A percentile compares a stretch with the other conserved stretches of the same genome.
phyloP scores from a whole-genome alignment of 2,329 filamentous ascomycete species.

The Fusarium ramigenum region DNA sequence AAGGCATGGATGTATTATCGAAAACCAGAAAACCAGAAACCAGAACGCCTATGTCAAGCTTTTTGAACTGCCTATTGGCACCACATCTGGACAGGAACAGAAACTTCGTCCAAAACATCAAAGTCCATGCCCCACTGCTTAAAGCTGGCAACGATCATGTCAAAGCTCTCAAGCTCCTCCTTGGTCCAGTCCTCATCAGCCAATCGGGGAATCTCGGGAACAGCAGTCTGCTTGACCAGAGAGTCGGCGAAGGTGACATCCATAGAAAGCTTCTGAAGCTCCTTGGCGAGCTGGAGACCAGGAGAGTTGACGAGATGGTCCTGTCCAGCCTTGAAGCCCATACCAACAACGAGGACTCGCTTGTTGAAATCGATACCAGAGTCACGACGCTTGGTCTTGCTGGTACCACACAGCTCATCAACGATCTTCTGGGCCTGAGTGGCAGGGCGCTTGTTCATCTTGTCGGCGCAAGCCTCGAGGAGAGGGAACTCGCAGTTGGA shows the following conservation, averaged over 20 bases:
- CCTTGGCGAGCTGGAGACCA: conserved; percentile 19
- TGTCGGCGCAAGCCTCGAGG: conserved; percentile 53
- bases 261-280: conserved; percentile 22
- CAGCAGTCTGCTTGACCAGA: conserved; percentile 24
- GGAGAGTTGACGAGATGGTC: conserved; percentile 37
- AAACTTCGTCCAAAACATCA: conserved; percentile 3
- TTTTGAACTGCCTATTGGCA: not conserved
- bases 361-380: conserved; percentile 18
- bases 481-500: conserved; percentile 58
- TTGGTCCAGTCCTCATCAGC: conserved; percentile 26
- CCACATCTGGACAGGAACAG: conserved; percentile 27
- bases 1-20: not conserved
- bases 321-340: conserved; percentile 40
- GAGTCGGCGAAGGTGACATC: conserved; percentile 34
- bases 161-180: conserved; percentile 27
- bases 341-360: conserved; percentile 26
- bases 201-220: conserved; percentile 25
- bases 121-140: conserved; percentile 31
- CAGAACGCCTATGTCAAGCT: not conserved
- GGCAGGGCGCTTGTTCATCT: conserved; percentile 53
- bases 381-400: conserved; percentile 6
- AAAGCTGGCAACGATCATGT: conserved; percentile 31
- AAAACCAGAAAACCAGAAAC: not conserved
- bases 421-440: conserved; percentile 18
- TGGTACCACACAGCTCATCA: not conserved